Percentiles rank a stretch among this genome's conserved stretches.
Conservation (phyloP, 768 basidiomycete genomes). For the Boletus insuetus region DNA sequence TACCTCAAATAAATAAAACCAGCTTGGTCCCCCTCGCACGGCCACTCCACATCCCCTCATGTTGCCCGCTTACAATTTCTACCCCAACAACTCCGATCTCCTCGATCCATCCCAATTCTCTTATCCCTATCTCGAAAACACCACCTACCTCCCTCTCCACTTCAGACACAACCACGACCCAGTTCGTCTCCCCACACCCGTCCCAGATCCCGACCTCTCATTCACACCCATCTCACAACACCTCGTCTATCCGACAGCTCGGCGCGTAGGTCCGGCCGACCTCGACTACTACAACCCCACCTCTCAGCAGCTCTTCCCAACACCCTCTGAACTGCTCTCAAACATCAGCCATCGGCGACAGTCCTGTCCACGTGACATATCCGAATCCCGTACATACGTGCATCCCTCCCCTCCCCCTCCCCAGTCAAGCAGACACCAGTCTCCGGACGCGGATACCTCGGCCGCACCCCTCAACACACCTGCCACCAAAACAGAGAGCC, state of each 20-base stretch:
- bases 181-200: not conserved
- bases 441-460: constrained; percentile 4
- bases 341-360: constrained; percentile 32
- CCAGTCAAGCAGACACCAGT: constrained; percentile 6
- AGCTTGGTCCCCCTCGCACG: not conserved
- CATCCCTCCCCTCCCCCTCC: constrained; percentile 12
- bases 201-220: constrained; percentile 2
- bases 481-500: constrained; percentile 42
- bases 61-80: constrained; percentile 8
- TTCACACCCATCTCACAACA: constrained; percentile 10
- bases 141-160: not conserved
- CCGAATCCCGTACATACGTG: constrained; percentile 2
- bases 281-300: constrained; percentile 24
- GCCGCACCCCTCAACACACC: not conserved
- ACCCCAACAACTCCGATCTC: constrained; percentile 6
- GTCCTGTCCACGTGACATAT: not conserved
- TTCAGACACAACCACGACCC: not conserved
- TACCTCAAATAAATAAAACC: too few relatives aligned
- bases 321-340: constrained; percentile 60
- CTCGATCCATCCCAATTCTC: constrained; percentile 3
- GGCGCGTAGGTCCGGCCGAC: not conserved
- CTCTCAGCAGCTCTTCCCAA: constrained; percentile 50
- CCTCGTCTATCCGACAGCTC: constrained; percentile 12
- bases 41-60: constrained; percentile 4
- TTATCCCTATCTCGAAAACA: constrained; percentile 15